Base-by-base conservation (phyloP, 2,329 filamentous ascomycete species). In the Lasiodiplodia hormozganensis region DNA sequence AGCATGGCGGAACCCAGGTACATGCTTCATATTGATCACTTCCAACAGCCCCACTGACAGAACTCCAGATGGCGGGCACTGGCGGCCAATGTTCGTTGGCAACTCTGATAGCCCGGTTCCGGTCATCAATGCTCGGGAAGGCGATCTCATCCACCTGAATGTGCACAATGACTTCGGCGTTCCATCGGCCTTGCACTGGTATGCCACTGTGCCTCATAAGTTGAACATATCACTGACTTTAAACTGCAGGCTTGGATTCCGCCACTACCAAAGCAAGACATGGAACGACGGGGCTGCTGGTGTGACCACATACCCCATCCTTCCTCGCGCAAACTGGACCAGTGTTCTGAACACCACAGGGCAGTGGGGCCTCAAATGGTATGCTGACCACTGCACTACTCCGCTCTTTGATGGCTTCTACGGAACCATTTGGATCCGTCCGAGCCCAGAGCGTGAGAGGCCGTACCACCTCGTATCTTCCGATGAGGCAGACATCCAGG, bases 81-180 rank as follows among this genome's bases (percentile, higher is more conserved):
- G 62, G 62, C 36, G 62, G 14, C 62, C 62, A 1, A 65, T 65
- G 28, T 65, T 65, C 8, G 62, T 65, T 8, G 62, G 62, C 10
- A 65, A 65, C 49, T 53, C 51, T 11, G 23, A 65, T n/a, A 54
- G 51, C 34, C 62, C 62, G 18, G 31, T 65, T 7, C 34, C 62
- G 1, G 47, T 49, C 12, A 54, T 65, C 38, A 51, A 56, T 34
- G 49, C 31, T 14, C 62, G 53, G 1, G 62, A 65, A 21, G 62
- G 62, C 18, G 62, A 65, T 11, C 16, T 65, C 21, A 56, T 65
- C 18, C 51, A 56, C 8, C 25, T 65, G 4, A 40, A 54, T 34
- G 47, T 65, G 6, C 62, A 65, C 16, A 65, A 65, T 34, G 49
- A 65, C 4, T 18, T 65, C 10, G 62, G 62, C 2, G 7, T 65